A percentile compares a stretch with the other conserved stretches of the same genome.
These are phyloP conservation scores for Bruguiera hainesii DNA, from an alignment of 441 rosid genomes.

Conservation along the genomic window DNA sequence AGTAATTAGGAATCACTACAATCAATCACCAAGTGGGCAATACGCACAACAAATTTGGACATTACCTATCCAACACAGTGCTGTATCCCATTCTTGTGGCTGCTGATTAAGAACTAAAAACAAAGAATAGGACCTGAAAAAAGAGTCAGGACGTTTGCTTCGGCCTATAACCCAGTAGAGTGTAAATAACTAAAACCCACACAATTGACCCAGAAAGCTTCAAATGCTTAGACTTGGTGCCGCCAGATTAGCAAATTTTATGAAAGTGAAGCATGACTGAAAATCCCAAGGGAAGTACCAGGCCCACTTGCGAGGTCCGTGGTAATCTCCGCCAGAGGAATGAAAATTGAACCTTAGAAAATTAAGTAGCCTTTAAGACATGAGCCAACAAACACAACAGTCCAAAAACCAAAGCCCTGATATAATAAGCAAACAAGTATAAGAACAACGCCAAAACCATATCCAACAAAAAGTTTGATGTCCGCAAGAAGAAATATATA, in stretches of 20 bases:
- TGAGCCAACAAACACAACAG: constrained; percentile 56
- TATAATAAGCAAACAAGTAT: constrained; percentile 19
- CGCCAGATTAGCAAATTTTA: constrained; percentile 67
- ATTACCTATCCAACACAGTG: too few species aligned
- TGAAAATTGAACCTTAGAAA: constrained; percentile 91
- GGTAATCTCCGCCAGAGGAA: constrained; percentile 87
- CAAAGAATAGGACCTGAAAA: too few species aligned
- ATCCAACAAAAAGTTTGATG: neutral
- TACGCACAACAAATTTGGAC: too few species aligned
- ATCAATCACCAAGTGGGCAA: too few species aligned
- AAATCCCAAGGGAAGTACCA: constrained; percentile 96
- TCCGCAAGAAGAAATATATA: too few species aligned
- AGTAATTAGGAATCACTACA: too few species aligned
- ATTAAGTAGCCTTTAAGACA: constrained; percentile 82
- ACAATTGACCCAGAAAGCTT: constrained; percentile 71
- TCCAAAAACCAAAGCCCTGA: constrained; percentile 68
- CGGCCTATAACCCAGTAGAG: constrained; percentile 43
- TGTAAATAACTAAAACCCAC: constrained; percentile 76
- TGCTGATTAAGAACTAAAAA: too few species aligned
- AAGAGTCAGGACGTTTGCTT: too few species aligned
- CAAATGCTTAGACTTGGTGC: constrained; percentile 50
- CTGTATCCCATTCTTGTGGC: too few species aligned
- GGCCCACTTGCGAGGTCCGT: constrained; percentile 95
- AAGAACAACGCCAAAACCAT: constrained; percentile 5
- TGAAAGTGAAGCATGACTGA: constrained; percentile 81